Base-by-base conservation (phyloP, 2,329 filamentous ascomycete genomes). In the Aspergillus novoparasiticus region DNA sequence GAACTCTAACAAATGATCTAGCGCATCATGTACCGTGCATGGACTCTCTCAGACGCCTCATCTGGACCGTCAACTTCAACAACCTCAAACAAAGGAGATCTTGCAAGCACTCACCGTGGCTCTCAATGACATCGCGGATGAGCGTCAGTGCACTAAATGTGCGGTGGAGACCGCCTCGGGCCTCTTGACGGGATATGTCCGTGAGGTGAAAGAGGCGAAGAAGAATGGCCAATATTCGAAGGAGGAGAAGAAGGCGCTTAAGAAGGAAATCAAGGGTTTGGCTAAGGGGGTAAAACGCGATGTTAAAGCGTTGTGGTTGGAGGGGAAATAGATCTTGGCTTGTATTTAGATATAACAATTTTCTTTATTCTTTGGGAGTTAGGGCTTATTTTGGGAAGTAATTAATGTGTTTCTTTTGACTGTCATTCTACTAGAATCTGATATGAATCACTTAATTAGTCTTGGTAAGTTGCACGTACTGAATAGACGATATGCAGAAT, bases 371-470 rank as follows among this genome's bases (percentile, higher is more conserved):
- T 48, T 3, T 1, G 12, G 45, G 21, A 28, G 23, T 48, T 16
- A 2, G 6, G 45, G 23, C 21, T 26, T n/a, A n/a, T 26, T 21
- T 23, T 48, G 23, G 16, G 21, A 1, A 26, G 45, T 12, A 16
- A 26, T 23, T 14, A 0, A 28, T 48, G 14, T 26, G 23, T 28
- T 26, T 26, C 2, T 14, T 1, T 41, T 4, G 16, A 4, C 39
- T 4, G 2, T 4, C 3, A 4, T 4, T 41, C 16, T 4, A n/a
- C 1, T 14, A n/a, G 19, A 10, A 1, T 36, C 6, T 0, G 8
- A n/a, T 41, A 0, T n/a, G 39, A n/a, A 9, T 4, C 9, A 10
- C 8, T 41, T 16, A 16, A 6, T 6, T 36, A 16, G 34, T 14
- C 2, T 36, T 36, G 5, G 2, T 16, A 16, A 6, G 14, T 6